These are phyloP conservation scores for Lathyrus tuberosus DNA, from an alignment of 306 rosid species.

Conservation along the genomic window DNA sequence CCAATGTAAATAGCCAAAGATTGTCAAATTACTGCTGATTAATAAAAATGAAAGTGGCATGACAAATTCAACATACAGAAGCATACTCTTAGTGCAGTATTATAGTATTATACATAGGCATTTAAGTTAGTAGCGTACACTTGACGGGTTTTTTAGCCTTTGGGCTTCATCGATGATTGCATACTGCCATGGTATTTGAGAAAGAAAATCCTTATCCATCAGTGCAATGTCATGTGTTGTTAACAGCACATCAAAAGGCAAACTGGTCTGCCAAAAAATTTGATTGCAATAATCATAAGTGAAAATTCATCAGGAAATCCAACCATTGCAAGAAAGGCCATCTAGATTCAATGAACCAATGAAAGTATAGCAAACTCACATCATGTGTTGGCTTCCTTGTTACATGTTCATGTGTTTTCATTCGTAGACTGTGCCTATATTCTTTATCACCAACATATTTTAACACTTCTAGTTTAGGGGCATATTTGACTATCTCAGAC, in stretches of 20 bases:
- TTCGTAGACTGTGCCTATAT: conserved; percentile 58
- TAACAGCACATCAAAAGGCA: conserved; percentile 86
- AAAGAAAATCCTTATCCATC: conserved; percentile 92
- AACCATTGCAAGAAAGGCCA: conserved; percentile 21
- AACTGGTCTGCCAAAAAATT: conserved; percentile 56
- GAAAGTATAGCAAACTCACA: conserved; percentile 49
- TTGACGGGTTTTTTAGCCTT: conserved; percentile 88
- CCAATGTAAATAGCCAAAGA: not conserved
- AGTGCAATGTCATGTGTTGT: conserved; percentile 86
- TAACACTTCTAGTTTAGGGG: conserved; percentile 66
- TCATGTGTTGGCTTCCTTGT: conserved; percentile 45
- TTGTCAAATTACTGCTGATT: conserved; percentile 1
- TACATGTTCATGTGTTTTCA: conserved; percentile 55
- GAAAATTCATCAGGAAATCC: not conserved
- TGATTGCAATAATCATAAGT: conserved; percentile 35
- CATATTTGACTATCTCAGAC: conserved; percentile 72
- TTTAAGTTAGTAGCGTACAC: conserved; percentile 60
- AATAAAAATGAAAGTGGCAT: conserved; percentile 20
- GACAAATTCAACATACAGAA: conserved; percentile 21
- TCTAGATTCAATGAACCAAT: conserved; percentile 7
- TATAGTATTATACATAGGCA: conserved; percentile 7
- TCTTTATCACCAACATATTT: conserved; percentile 91
- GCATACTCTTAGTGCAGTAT: conserved; percentile 24
- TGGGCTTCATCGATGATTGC: conserved; percentile 96
- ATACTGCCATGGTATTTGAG: conserved; percentile 93